These are phyloP conservation scores for Linnemannia schmuckeri DNA, from an alignment of 192 early-diverging fungal genomes.

Conservation along the genomic window DNA sequence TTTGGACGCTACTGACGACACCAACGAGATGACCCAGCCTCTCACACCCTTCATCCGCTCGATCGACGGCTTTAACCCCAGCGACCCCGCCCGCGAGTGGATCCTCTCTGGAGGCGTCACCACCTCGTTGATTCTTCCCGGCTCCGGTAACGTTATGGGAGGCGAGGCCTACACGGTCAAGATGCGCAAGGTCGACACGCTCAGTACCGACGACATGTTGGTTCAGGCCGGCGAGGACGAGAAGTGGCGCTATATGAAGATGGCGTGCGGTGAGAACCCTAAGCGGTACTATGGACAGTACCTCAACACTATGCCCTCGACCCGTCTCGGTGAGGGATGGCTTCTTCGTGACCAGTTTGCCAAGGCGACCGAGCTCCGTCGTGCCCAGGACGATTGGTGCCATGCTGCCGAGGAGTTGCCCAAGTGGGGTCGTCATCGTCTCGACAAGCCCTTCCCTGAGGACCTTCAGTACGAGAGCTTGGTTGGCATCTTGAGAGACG, in stretches of 20 bases:
- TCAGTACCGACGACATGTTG: constrained; percentile 76
- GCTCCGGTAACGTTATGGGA: constrained; percentile 82
- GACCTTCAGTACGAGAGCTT: constrained; percentile 70
- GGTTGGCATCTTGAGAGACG: constrained; percentile 74
- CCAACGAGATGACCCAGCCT: constrained; percentile 75
- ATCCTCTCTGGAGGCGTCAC: constrained; percentile 78
- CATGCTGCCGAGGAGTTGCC: constrained; percentile 43
- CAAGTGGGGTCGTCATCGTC: constrained; percentile 65
- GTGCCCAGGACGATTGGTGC: constrained; percentile 67
- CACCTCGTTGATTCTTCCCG: constrained; percentile 77
- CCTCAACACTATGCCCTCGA: constrained; percentile 63
- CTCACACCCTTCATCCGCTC: constrained; percentile 74
- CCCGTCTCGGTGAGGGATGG: constrained; percentile 75
- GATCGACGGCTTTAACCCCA: constrained; percentile 79
- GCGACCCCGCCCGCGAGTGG: constrained; percentile 63
- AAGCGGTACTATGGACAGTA: constrained; percentile 79
- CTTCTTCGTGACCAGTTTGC: constrained; percentile 72
- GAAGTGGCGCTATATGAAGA: constrained; percentile 82
- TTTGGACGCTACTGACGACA: constrained; percentile 66
- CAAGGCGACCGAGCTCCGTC: constrained; percentile 63
- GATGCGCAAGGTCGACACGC: constrained; percentile 62
- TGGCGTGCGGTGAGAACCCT: constrained; percentile 88
- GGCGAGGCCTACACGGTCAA: constrained; percentile 82
- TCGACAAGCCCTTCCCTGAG: constrained; percentile 70
- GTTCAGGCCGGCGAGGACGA: constrained; percentile 64